Evolutionary conservation across 1,284 basidiomycete genomes (phyloP).

Genomic region (Bondarzewia mesenterica): DNA sequence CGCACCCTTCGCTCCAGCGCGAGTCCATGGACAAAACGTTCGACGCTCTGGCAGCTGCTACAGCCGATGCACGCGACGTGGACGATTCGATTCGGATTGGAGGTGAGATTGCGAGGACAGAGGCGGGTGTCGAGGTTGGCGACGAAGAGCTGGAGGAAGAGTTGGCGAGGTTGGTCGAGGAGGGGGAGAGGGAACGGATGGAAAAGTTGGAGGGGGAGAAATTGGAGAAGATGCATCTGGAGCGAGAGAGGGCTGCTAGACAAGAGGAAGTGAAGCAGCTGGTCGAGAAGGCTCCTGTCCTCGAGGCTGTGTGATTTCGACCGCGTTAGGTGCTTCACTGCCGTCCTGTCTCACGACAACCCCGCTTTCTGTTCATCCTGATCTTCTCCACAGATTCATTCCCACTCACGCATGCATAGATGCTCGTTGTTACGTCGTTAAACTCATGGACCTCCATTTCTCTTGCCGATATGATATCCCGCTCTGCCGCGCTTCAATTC

Average conservation of each 20-base stretch:
- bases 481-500: too few species aligned
- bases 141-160: constrained; percentile 60
- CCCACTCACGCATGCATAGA: too few species aligned
- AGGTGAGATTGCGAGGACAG: constrained; percentile 47
- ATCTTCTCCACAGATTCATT: too few species aligned
- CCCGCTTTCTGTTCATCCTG: not conserved
- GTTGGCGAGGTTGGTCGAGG: constrained; percentile 40
- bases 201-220: constrained; percentile 11
- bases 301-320: not conserved
- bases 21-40: constrained; percentile 80
- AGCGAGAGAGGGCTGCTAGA: not conserved
- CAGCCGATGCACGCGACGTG: constrained; percentile 76
- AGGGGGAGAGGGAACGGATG: constrained; percentile 33
- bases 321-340: too few species aligned
- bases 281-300: not conserved
- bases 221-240: not conserved
- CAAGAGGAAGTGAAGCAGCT: not conserved
- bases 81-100: constrained; percentile 71
- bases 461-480: too few species aligned
- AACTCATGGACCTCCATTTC: too few species aligned
- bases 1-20: constrained; percentile 71
- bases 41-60: constrained; percentile 77
- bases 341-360: not conserved
- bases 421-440: too few species aligned
- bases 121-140: constrained; percentile 42